A percentile compares a stretch with the other conserved stretches of the same genome.
phyloP scores from a whole-genome alignment of 345 rosid species.

The rapeseed (Brassica napus) region DNA sequence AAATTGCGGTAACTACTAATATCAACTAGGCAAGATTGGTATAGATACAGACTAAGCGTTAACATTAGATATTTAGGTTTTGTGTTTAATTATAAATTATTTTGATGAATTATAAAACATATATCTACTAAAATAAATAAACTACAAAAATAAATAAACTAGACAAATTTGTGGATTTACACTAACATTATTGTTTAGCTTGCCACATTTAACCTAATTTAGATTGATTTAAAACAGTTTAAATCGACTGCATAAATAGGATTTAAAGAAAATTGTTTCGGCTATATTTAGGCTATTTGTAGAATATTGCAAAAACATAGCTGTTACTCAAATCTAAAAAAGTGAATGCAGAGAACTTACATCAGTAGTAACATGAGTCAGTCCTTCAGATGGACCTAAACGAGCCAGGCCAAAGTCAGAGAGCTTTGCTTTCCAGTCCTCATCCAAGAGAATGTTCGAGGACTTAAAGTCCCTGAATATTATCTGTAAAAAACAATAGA shows the following conservation, averaged over 20 bases:
- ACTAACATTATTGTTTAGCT: too few species aligned
- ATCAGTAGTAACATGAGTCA: slow-evolving; percentile 90
- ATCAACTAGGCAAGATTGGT: too few species aligned
- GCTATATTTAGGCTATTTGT: too few species aligned
- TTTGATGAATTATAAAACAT: too few species aligned
- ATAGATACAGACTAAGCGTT: too few species aligned
- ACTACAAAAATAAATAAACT: too few species aligned
- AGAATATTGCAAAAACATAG: neutral
- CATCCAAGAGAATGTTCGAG: slow-evolving; percentile 83
- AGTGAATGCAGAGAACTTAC: slow-evolving; percentile 46
- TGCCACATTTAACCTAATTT: too few species aligned
- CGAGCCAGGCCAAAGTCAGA: slow-evolving; percentile 97
- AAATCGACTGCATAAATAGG: neutral
- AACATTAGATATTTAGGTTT: too few species aligned
- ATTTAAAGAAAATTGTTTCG: neutral
- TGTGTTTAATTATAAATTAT: too few species aligned
- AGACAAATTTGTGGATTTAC: too few species aligned
- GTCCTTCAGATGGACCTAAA: slow-evolving; percentile 85
- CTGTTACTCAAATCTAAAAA: neutral
- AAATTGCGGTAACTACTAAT: too few species aligned
- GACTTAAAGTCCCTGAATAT: slow-evolving; percentile 91
- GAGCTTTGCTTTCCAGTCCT: slow-evolving; percentile 87
- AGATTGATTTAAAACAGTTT: neutral
- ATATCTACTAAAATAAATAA: too few species aligned
- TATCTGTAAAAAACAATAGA: slow-evolving; percentile 45